Conservation (phyloP, 83 land plant species). For the Diphasiastrum complanatum region DNA sequence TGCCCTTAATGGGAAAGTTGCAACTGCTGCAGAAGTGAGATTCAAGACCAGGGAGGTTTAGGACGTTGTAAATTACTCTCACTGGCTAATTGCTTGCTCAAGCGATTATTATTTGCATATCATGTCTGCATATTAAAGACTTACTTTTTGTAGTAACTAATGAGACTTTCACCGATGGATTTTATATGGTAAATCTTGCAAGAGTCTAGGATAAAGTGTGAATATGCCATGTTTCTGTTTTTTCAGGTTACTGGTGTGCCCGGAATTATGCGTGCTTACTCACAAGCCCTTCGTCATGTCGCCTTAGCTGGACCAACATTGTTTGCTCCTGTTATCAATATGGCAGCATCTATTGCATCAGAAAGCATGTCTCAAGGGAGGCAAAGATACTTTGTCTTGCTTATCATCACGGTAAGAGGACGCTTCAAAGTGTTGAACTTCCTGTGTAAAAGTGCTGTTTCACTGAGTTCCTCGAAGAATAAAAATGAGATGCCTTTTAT, state of each 20-base stretch:
- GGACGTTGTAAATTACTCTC: not conserved
- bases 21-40: slow-evolving; percentile 2
- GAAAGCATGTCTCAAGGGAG: slow-evolving; percentile 29
- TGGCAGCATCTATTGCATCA: slow-evolving; percentile 66
- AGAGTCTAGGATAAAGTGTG: too few species aligned
- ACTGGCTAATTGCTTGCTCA: too few species aligned
- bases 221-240: slow-evolving; percentile 5
- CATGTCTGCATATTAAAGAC: not conserved
- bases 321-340: slow-evolving; percentile 69
- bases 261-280: slow-evolving; percentile 73
- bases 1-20: slow-evolving; percentile 53
- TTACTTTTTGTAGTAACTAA: not conserved
- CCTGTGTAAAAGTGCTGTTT: not conserved
- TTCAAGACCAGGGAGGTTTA: slow-evolving; percentile 2
- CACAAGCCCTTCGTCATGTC: slow-evolving; percentile 65
- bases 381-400: slow-evolving; percentile 69
- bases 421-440: not conserved
- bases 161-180: too few species aligned
- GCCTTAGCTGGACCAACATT: slow-evolving; percentile 91
- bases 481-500: not conserved
- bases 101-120: not conserved
- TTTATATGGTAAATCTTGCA: too few species aligned
- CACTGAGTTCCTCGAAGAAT: not conserved
- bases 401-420: slow-evolving; percentile 73
- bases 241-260: slow-evolving; percentile 68